Base-by-base conservation (phyloP, 495 filamentous ascomycete species). In the Aspergillus incahuasiensis region DNA sequence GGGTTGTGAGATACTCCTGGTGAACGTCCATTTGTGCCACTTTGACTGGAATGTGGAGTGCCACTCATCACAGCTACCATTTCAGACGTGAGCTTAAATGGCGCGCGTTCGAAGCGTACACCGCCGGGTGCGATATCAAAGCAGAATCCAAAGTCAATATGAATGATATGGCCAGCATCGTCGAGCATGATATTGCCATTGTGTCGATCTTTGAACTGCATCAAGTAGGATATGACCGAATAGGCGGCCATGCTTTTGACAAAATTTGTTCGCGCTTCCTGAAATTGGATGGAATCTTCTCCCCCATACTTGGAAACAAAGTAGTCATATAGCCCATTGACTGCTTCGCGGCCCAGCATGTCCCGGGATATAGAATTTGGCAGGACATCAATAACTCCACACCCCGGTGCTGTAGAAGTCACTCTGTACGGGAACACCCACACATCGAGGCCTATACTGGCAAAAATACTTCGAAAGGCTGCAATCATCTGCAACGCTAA, bases 211-310 rank as follows among this genome's bases (percentile, higher is more conserved):
- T 99, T 99, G 84, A 99, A 96, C 65, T 99, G 95, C 24, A 99
- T 76, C 7, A 99, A 78, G 71, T 95, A 97, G 0, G 90, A 94
- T 49, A 97, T 97, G 55, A 97, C 86, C n/a, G 90, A 96, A 71
- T 99, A 97, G n/a, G 92, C 94, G 2, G 95, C 95, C 95, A 99
- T 97, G 73, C 90, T 96, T 79, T 97, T 97, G 63, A 99, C 91
- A 62, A 99, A 99, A 66, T 97, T 96, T 68, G 84, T 94, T 38
- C 95, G 84, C 2, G 95, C 95, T 66, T 96, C 87, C 69, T 99
- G 95, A 77, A 96, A 99, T 43, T 82, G 82, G 40, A 96, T 86
- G 0, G 89, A 94, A 62, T 96, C 92, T 69, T 97, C 92, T 41
- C 91, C 89, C 46, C 95, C 95, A 66, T 97, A 99, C 65, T 95